Conservation (phyloP, 129 eudicot genomes). For the Helichrysum umbraculigerum region DNA sequence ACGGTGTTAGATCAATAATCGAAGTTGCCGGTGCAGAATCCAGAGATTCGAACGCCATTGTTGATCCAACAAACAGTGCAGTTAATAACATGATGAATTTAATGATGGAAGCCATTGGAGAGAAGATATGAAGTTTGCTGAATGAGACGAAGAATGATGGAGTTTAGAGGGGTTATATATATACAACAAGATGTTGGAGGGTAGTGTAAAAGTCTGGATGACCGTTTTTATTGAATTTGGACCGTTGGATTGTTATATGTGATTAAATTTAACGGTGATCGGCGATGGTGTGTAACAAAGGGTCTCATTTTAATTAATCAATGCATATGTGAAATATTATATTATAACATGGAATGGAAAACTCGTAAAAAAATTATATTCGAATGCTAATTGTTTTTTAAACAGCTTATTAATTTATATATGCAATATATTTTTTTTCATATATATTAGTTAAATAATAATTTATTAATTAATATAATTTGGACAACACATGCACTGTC, state of each 20-base stretch:
- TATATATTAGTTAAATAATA: too few species aligned
- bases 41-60: constrained; percentile 20
- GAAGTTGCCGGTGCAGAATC: not conserved
- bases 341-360: too few species aligned
- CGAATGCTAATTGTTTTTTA: too few species aligned
- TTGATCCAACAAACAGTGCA: constrained; percentile 28
- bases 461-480: too few species aligned
- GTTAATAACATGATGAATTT: not conserved
- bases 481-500: too few species aligned
- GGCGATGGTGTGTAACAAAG: not conserved
- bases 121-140: not conserved
- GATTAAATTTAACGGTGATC: not conserved
- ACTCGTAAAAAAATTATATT: too few species aligned
- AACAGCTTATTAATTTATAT: too few species aligned
- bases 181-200: not conserved
- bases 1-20: constrained; percentile 1
- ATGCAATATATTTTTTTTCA: too few species aligned
- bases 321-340: not conserved
- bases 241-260: not conserved
- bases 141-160: not conserved
- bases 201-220: not conserved
- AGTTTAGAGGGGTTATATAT: not conserved
- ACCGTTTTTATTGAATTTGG: not conserved
- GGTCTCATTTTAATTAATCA: not conserved
- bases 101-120: constrained; percentile 29